Base-by-base conservation (phyloP, 2,329 filamentous ascomycete genomes). In the Dactylellina leptospora region DNA sequence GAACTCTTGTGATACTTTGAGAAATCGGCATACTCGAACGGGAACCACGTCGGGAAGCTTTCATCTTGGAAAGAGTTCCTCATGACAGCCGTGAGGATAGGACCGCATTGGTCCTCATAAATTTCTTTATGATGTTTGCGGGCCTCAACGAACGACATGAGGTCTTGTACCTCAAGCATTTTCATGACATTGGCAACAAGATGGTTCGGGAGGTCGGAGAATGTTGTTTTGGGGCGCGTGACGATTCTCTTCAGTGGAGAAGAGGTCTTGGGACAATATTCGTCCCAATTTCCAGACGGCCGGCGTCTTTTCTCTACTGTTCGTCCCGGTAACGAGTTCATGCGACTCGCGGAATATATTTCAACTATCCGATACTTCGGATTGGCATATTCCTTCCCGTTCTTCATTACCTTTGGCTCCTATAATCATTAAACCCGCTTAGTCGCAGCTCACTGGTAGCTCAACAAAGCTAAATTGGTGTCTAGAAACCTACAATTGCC, bases 1-100 rank as follows among this genome's bases (percentile, higher is more conserved):
- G 48, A 53, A 53, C 48, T 53, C 27, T 53, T 53, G 11, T 53
- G 48, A 30, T 53, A 53, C 16, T 53, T 53, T 25, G 48, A 38
- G 27, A 53, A 53, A 23, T 53, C 48, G 6, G 28, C 28, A 38
- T 53, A 53, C 18, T 53, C 48, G 25, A 53, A 53, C 1, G 48
- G 48, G 18, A 53, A 53, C 28, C 30, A 53, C 30, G 5, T 20
- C n/a, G 48, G 48, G 30, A 53, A 53, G 10, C 18, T 36, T 13
- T 36, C 28, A 53, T 53, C 48, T 28, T 33, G 28, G 48, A 53
- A 53, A 4, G 48, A 53, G 16, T 53, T 53, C 16, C 18, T 53
- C 28, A 53, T 38, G 38, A 22, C 28, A 23, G 28, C 9, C n/a
- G 48, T 38, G 30, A 53, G 48, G 18, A 53, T 53, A 10, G 28